Evolutionary conservation across 495 filamentous ascomycete species (phyloP), one percentile per base, ranked within the genome.

Genomic region (Aspergillus saccharolyticus): DNA sequence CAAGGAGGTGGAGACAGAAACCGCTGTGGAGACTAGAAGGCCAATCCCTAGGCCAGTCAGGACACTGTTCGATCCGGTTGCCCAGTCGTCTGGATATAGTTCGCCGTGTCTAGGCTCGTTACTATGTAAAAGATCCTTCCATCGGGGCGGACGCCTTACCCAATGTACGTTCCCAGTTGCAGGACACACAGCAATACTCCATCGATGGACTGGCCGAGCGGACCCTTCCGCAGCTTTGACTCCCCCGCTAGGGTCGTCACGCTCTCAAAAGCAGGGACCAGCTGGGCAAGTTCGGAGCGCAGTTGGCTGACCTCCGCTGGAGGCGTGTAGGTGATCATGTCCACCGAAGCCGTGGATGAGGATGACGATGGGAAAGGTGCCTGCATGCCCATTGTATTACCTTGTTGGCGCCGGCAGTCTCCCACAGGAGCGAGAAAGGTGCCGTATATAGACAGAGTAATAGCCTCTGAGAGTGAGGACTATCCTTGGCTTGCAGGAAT

Each of bases 211-310:
- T 65, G 75, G 15, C 62, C 22, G 7, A 78, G 55, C 5, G 60
- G 68, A 10, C 74, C 73, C 19, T 69, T 56, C 5, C 70, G 65
- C 19, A 77, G 61, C 6, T 69, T 67, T 9, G 56, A 18, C 42
- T 63, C 24, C 15, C 75, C 67, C 12, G 63, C 70, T 12, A 72
- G 58, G 49, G 60, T 61, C 1, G 74, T 56, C 19, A 78, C 59
- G 0, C 62, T 62, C 54, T 74, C 63, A 56, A 79, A 79, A 0
- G 66, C 54, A 14, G 74, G 73, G 33, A 80, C 49, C 22, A 73
- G 57, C 9, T 30, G 25, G 25, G 25, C 25, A 4, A 30, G 25
- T 10, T 30, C 25, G 25, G 25, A 4, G 25, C 25, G 25, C 10
- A 30, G 25, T 30, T 30, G 25, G 25, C 25, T 30, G 25, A 30